Conservation (phyloP, 305 asterid genomes). For the Rubia tinctorum region DNA sequence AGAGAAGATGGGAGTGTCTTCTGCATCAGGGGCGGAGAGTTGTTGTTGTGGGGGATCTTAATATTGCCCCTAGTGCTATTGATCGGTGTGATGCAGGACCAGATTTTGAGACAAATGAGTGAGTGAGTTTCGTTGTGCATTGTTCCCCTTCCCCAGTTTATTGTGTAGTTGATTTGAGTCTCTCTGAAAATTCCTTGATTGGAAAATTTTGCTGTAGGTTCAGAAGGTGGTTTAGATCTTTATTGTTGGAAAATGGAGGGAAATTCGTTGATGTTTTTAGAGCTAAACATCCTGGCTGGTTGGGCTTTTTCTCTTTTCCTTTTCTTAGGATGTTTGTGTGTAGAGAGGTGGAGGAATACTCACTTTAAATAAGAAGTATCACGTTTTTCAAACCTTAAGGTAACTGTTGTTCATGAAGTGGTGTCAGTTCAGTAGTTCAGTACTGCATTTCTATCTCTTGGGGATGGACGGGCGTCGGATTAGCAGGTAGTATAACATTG, state of each 20-base stretch:
- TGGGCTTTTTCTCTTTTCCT: constrained; percentile 21
- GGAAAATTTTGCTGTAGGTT: constrained; percentile 45
- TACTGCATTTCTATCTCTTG: neutral
- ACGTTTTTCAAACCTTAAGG: neutral
- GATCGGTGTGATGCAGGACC: constrained; percentile 95
- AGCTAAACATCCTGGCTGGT: constrained; percentile 83
- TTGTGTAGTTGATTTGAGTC: neutral
- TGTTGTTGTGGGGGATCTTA: constrained; percentile 91
- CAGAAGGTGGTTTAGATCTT: constrained; percentile 88
- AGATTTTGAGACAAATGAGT: constrained; percentile 85
- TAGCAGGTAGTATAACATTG: neutral
- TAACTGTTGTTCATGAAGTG: neutral
- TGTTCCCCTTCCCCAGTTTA: neutral
- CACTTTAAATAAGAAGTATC: neutral
- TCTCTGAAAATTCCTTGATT: neutral
- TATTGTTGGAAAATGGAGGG: constrained; percentile 73
- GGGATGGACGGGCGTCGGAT: neutral
- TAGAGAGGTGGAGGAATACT: neutral
- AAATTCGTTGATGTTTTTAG: constrained; percentile 68
- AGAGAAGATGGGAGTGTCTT: constrained; percentile 91
- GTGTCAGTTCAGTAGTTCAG: neutral
- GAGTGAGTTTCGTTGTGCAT: constrained; percentile 27
- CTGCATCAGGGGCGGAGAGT: constrained; percentile 62
- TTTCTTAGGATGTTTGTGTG: constrained; percentile 1
- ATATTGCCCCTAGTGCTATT: constrained; percentile 74